Percentiles rank a stretch among this genome's conserved stretches.
These are phyloP conservation scores for Colletotrichum sidae DNA, from an alignment of 2,329 filamentous ascomycete species.

Conservation along the genomic window DNA sequence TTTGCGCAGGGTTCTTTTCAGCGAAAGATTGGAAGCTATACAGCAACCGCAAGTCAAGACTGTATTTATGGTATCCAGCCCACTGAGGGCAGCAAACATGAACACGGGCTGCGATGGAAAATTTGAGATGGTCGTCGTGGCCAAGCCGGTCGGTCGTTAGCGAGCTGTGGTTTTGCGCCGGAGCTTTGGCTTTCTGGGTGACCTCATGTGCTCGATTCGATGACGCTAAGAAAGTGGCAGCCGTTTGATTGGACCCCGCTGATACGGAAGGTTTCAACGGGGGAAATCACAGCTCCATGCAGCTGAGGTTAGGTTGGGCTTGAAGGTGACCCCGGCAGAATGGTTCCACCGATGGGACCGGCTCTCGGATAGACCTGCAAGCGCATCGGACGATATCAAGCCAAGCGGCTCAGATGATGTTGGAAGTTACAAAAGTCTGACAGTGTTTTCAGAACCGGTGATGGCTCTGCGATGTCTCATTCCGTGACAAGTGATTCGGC, in stretches of 20 bases:
- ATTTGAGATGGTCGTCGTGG: neutral
- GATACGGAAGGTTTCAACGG: neutral
- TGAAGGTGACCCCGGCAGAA: slow-evolving; percentile 16
- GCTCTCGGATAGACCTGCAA: slow-evolving; percentile 10
- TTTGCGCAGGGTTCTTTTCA: too few relatives aligned
- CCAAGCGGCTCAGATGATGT: neutral
- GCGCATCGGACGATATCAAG: slow-evolving; percentile 20
- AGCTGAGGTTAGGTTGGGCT: too few relatives aligned
- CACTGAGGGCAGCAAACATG: neutral
- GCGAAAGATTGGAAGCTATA: too few relatives aligned
- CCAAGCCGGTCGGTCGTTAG: too few relatives aligned
- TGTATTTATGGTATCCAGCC: slow-evolving; percentile 4
- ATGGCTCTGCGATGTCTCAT: neutral
- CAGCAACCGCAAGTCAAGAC: too few relatives aligned
- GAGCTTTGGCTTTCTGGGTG: slow-evolving; percentile 42
- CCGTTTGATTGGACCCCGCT: slow-evolving; percentile 18
- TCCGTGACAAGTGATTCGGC: neutral
- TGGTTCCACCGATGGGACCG: slow-evolving; percentile 33
- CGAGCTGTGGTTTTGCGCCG: slow-evolving; percentile 28
- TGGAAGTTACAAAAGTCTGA: neutral
- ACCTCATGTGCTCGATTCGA: slow-evolving; percentile 40
- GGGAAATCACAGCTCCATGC: neutral
- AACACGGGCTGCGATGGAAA: neutral
- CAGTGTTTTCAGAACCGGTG: neutral
- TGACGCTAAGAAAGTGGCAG: slow-evolving; percentile 24